A percentile compares a stretch with the other conserved stretches of the same genome.
phyloP scores from a whole-genome alignment of 2,329 filamentous ascomycete genomes.

The Ambrosiella cleistominuta region DNA sequence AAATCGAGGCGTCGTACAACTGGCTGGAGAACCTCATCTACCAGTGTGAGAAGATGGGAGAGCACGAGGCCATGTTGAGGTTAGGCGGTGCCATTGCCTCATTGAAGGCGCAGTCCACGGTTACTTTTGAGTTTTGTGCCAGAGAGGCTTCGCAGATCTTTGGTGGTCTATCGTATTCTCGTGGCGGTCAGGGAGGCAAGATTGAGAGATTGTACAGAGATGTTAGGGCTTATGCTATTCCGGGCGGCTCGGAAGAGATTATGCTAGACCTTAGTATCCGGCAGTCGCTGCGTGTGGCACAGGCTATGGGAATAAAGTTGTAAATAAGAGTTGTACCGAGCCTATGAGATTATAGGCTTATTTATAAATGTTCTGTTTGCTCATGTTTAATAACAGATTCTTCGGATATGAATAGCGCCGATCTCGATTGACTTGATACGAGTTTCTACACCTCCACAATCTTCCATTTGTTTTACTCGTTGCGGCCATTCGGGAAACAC shows the following conservation, averaged over 20 bases:
- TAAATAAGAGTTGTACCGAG: slow-evolving; percentile 25
- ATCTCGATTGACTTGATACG: too few relatives aligned
- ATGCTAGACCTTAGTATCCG: slow-evolving; percentile 95
- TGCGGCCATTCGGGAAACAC: too few relatives aligned
- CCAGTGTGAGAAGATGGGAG: slow-evolving; percentile 83
- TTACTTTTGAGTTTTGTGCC: slow-evolving; percentile 95
- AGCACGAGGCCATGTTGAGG: slow-evolving; percentile 89
- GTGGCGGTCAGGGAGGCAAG: slow-evolving; percentile 89
- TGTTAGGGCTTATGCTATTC: slow-evolving; percentile 89
- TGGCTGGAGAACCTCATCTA: slow-evolving; percentile 94
- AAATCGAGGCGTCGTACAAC: slow-evolving; percentile 91
- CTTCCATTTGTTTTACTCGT: too few relatives aligned
- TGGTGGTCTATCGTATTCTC: slow-evolving; percentile 77
- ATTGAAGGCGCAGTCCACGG: slow-evolving; percentile 83
- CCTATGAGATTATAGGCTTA: neutral
- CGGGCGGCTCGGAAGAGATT: slow-evolving; percentile 91
- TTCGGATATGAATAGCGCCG: too few relatives aligned
- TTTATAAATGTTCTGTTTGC: slow-evolving; percentile 1
- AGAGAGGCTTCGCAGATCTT: slow-evolving; percentile 96
- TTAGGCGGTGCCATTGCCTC: slow-evolving; percentile 86
- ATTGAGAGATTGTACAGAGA: slow-evolving; percentile 89
- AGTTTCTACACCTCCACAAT: too few relatives aligned
- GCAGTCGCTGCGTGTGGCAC: slow-evolving; percentile 73
- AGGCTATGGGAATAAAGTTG: slow-evolving; percentile 90
- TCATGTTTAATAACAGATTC: neutral